Evolutionary conservation across 208 protist genomes (phyloP).

Genomic region (Wallacemonas rigidus): DNA sequence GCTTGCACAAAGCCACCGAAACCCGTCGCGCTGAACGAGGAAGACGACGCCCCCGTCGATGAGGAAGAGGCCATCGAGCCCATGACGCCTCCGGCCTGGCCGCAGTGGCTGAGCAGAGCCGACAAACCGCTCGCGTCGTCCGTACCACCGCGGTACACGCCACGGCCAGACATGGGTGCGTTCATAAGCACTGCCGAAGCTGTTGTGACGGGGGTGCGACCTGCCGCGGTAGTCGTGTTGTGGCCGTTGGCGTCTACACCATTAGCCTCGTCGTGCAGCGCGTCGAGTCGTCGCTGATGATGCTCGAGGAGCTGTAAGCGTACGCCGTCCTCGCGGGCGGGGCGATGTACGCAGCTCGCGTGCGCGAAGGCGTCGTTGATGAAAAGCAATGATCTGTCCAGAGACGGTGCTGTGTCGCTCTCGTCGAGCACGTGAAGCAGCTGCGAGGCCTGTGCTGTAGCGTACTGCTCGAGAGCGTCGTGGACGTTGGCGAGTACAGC

Average conservation of each 20-base stretch:
- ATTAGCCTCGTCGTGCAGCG: not conserved
- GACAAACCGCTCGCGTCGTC: not conserved
- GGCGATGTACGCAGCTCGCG: not conserved
- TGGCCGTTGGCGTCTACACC: not conserved
- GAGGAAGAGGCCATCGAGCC: not conserved
- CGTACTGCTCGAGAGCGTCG: not conserved
- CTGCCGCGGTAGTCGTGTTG: not conserved
- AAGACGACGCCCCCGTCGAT: not conserved
- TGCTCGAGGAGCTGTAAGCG: not conserved
- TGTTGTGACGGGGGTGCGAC: not conserved
- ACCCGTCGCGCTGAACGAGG: not conserved
- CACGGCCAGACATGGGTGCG: not conserved
- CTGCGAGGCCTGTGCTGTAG: not conserved
- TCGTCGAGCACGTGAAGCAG: not conserved
- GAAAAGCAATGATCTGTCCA: not conserved
- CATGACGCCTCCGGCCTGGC: not conserved
- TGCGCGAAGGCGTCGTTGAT: conserved; percentile 10
- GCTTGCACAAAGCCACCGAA: not conserved
- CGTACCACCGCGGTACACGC: not conserved
- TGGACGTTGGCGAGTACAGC: not conserved
- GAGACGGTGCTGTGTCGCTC: not conserved
- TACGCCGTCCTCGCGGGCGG: not conserved
- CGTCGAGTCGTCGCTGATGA: not conserved
- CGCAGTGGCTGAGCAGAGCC: not conserved
- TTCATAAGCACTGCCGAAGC: not conserved